phyloP scores from a whole-genome alignment of 305 asterid species.

The Plantago rigida region DNA sequence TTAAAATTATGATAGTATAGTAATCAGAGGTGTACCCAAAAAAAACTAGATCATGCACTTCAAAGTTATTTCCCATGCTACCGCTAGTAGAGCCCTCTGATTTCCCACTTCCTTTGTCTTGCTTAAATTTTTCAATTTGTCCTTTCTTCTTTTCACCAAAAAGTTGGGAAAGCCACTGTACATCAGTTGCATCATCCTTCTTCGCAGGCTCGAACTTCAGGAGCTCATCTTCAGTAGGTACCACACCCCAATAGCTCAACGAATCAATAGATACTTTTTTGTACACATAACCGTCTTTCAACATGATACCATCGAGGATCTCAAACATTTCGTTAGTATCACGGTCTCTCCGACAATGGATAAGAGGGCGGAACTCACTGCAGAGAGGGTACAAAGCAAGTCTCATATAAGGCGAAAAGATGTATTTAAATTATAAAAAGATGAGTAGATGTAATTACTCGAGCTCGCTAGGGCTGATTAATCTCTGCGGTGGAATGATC shows the following conservation, averaged over 20 bases:
- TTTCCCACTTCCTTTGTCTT: slow-evolving; percentile 53
- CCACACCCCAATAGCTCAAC: slow-evolving; percentile 68
- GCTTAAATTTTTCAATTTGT: slow-evolving; percentile 30
- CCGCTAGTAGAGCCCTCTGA: slow-evolving; percentile 59
- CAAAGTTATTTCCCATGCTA: slow-evolving; percentile 43
- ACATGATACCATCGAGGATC: slow-evolving; percentile 84
- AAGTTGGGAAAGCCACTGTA: slow-evolving; percentile 77
- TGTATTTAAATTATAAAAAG: background rate
- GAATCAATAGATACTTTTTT: slow-evolving; percentile 73
- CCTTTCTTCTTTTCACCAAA: slow-evolving; percentile 66
- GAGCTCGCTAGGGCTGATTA: slow-evolving; percentile 81
- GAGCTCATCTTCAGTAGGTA: slow-evolving; percentile 77
- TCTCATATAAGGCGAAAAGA: background rate
- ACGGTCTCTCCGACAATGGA: slow-evolving; percentile 76
- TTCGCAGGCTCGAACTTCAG: slow-evolving; percentile 83
- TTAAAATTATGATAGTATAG: slow-evolving; percentile 14
- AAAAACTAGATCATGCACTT: slow-evolving; percentile 80
- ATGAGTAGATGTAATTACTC: slow-evolving; percentile 46
- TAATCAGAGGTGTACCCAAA: slow-evolving; percentile 51
- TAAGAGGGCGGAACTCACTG: slow-evolving; percentile 92
- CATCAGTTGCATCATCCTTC: slow-evolving; percentile 53
- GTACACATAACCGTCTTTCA: slow-evolving; percentile 85
- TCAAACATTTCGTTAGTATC: slow-evolving; percentile 65
- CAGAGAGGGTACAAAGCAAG: slow-evolving; percentile 18
- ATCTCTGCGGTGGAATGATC: slow-evolving; percentile 68